Evolutionary conservation across 148 eudicot species (phyloP), one percentile per base, ranked within the genome.

Genomic region (Heliosperma pusillum): DNA sequence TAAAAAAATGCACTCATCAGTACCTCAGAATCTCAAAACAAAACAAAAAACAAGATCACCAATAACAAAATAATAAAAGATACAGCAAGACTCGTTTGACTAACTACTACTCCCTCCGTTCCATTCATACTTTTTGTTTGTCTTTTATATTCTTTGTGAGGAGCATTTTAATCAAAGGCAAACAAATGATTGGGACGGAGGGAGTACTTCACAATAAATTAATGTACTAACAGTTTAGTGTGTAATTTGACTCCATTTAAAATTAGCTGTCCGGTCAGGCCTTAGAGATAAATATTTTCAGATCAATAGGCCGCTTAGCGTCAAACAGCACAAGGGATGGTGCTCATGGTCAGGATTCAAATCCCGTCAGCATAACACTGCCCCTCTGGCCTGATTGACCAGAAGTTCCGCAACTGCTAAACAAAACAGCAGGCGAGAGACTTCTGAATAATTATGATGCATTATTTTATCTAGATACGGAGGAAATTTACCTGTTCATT

Each of bases 401-500:
- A 50, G 13, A n/a, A 66, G 24, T 17, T 66, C 24, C 24, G 19
- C 24, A 30, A 64, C 8, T 44, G 19, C 47, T 19, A 66, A 65
- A 36, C 50, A 7, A n/a, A 9, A 7, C 17, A 15, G 21, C 20
- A 2, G 55, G 27, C 19, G 45, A 3, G 26, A 67, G 26, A 73
- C 56, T 10, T 24, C 3, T 24, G 15, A 19, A 42, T 42, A 74
- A 74, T 3, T 71, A 61, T 4, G 15, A 30, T 44, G 30, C 56
- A 45, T 53, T 13, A 21, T 47, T 8, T 21, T 24, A 69, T 29
- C 22, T 22, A 1, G 42, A 25, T 33, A 55, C 47, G 2, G 27
- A 27, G 15, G 56, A 71, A 56, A 27, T 24, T 80, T 90, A 92
- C 99, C 91, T 96, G 67, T 90, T 92, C 85, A 92, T 59, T 78